These are phyloP conservation scores for Dacryopinax primogenitus DNA, from an alignment of 768 basidiomycete species.

Conservation along the genomic window DNA sequence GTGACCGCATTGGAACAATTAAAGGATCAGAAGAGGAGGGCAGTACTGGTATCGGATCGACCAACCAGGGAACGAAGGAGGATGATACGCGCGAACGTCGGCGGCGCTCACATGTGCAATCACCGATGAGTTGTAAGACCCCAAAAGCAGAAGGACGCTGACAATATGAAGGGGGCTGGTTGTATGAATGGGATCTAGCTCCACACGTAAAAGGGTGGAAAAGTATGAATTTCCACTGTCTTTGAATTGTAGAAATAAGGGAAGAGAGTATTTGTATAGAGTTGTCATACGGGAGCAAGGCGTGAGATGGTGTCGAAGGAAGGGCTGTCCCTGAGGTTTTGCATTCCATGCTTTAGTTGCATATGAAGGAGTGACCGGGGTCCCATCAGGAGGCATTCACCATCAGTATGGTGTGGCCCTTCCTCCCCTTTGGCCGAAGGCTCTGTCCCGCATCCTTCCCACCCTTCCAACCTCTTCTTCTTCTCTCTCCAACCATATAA, in stretches of 20 bases:
- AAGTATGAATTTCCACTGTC: neutral
- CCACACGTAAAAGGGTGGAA: neutral
- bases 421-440: neutral
- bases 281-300: neutral
- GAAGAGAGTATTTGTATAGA: neutral
- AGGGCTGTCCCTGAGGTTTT: neutral
- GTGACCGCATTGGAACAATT: neutral
- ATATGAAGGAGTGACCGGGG: neutral
- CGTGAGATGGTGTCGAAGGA: neutral
- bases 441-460: neutral
- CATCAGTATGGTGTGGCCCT: too few species aligned
- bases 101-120: neutral
- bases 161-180: too few species aligned
- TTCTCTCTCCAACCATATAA: neutral
- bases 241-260: neutral
- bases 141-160: neutral
- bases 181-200: too few species aligned
- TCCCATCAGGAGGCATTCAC: neutral
- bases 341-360: neutral
- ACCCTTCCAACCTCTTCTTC: neutral
- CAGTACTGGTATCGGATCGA: neutral
- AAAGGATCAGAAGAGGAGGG: neutral
- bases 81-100: neutral
- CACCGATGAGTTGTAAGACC: neutral
- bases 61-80: neutral